Base-by-base conservation (phyloP, 768 basidiomycete genomes). In the Pluteus cervinus region DNA sequence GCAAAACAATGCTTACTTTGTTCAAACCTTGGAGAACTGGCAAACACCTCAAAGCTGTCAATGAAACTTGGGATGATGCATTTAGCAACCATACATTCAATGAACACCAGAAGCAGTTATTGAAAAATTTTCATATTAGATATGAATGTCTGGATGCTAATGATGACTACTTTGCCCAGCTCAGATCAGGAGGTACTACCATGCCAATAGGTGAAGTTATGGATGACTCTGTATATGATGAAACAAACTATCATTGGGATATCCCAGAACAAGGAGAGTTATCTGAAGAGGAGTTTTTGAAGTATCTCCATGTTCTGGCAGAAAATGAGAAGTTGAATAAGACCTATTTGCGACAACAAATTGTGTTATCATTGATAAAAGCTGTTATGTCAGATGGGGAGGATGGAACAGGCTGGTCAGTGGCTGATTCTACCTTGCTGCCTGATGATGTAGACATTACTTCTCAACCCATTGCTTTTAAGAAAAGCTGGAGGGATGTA, bases 101-200 rank as follows among this genome's bases (percentile, higher is more conserved):
- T 14, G 7, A n/a, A 8, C 12, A 41, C 22, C 41, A 50, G 33
- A 7, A 29, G 2, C 23, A 49, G 24, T 29, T 54, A 3, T 54
- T 57, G 14, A 29, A 8, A 4, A 42, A 39, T 24, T 21, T 36
- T 34, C 12, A 39, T 44, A 24, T 36, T 39, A 31, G 24, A 40
- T 17, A 39, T 39, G 37, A 46, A 34, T 32, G 29, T 32, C 24
- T 43, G 23, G 11, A 37, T 41, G 34, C 33, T 37, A 7, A 21
- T 24, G 56, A 57, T 45, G 51, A 60, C 23, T 54, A 37, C 37
- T 23, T 32, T 15, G 41, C 44, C 4, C 41, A 52, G 36, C 35
- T 48, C 32, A 45, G 45, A 37, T 39, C 30, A 8, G 39, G 39
- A 10, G 29, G 4, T n/a, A 17, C 24, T 9, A 5, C 21, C 30